Conservation (phyloP, 1,284 basidiomycete genomes). For the Marasmius sp. region DNA sequence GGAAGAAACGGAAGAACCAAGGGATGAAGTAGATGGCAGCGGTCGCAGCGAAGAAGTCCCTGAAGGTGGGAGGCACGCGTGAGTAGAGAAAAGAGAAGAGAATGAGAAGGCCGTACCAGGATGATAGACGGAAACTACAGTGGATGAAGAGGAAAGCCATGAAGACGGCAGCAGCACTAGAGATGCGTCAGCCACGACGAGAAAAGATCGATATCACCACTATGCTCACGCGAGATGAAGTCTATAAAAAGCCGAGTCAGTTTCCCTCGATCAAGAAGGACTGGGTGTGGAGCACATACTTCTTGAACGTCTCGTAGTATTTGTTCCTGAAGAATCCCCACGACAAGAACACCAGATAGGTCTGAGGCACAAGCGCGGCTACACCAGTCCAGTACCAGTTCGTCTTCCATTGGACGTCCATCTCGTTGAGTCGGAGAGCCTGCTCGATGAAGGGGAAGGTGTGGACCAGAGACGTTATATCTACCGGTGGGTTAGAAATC, state of each 20-base stretch:
- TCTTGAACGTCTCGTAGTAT: constrained; percentile 42
- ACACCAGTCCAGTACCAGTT: constrained; percentile 36
- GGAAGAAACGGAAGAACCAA: constrained; percentile 29
- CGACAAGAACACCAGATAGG: constrained; percentile 29
- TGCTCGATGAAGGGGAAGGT: constrained; percentile 34
- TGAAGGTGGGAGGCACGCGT: constrained; percentile 1
- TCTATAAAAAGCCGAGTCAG: constrained; percentile 8
- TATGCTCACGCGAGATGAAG: constrained; percentile 25
- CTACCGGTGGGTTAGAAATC: constrained; percentile 14
- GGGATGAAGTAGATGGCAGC: constrained; percentile 31
- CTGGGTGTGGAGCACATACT: constrained; percentile 15
- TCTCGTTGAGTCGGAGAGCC: constrained; percentile 21
- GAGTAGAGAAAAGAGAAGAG: not conserved
- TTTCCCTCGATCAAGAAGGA: not conserved
- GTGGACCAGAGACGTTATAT: constrained; percentile 35
- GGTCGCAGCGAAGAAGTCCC: constrained; percentile 39
- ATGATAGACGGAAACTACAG: constrained; percentile 30
- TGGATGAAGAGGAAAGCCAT: constrained; percentile 38
- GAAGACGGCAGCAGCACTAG: constrained; percentile 28
- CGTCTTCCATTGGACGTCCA: constrained; percentile 20
- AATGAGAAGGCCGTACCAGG: constrained; percentile 20
- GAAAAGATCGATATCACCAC: not conserved
- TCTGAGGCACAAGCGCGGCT: constrained; percentile 37
- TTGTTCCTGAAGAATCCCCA: constrained; percentile 33
- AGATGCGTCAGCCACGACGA: not conserved